Conservation (phyloP, 164 flowering plant species). For the Chimonanthus praecox region DNA sequence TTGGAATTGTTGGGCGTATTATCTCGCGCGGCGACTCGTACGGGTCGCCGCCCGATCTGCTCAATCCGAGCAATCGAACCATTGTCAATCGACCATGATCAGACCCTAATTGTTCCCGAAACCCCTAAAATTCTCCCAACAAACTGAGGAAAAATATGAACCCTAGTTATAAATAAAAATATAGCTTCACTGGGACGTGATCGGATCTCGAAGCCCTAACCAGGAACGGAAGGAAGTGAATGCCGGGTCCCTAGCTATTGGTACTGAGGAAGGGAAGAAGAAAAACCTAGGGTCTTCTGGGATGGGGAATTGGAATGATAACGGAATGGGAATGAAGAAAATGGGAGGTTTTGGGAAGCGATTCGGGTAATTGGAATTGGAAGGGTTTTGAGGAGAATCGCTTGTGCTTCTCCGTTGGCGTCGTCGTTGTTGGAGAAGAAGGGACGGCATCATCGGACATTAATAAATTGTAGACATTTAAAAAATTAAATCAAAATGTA, state of each 20-base stretch:
- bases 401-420: neutral
- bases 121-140: neutral
- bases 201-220: too few relatives aligned
- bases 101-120: neutral
- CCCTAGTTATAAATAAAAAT: neutral
- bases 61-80: conserved; percentile 79
- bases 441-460: neutral
- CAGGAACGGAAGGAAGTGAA: too few relatives aligned
- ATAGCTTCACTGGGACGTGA: neutral
- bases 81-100: conserved; percentile 24
- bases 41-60: conserved; percentile 32
- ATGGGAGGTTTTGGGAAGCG: neutral
- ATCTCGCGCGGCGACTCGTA: conserved; percentile 82
- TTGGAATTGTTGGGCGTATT: conserved; percentile 26
- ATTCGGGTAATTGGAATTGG: neutral
- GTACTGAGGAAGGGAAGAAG: too few relatives aligned
- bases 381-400: neutral
- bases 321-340: neutral
- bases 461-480: too few relatives aligned
- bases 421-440: neutral
- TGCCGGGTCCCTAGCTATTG: too few relatives aligned
- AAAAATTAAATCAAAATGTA: too few relatives aligned
- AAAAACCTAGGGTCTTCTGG: too few relatives aligned
- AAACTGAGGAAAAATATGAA: neutral
- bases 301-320: neutral